Evolutionary conservation across 2,329 filamentous ascomycete genomes (phyloP).

Genomic region (Aspergillus luchuensis): DNA sequence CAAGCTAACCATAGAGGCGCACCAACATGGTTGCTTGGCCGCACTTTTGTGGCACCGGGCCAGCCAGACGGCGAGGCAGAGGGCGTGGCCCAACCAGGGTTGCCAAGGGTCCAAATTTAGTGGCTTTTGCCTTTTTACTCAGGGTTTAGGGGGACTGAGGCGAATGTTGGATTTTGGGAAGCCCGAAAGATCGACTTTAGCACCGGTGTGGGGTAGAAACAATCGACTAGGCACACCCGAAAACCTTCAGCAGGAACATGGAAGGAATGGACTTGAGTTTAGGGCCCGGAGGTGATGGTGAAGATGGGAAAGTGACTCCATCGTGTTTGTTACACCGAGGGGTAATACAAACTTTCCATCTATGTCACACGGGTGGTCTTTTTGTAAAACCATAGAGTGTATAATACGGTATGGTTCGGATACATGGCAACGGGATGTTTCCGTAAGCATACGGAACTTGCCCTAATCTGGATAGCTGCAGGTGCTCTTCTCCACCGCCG

Average conservation of each 20-base stretch:
- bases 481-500: slow-evolving; percentile 1
- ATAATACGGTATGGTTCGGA: neutral
- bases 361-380: neutral
- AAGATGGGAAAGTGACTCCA: neutral
- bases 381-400: neutral
- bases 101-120: neutral
- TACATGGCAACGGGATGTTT: neutral
- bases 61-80: neutral
- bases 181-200: neutral
- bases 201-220: slow-evolving; percentile 1
- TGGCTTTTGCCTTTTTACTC: neutral
- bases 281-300: neutral
- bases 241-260: too few relatives aligned
- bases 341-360: neutral
- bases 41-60: neutral
- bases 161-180: neutral
- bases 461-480: neutral
- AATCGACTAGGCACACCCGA: neutral
- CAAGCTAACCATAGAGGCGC: neutral
- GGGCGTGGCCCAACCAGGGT: neutral
- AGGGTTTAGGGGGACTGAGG: neutral
- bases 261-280: neutral
- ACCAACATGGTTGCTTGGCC: neutral
- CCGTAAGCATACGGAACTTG: neutral
- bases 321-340: neutral